phyloP scores from a whole-genome alignment of 495 filamentous ascomycete species.

The Xylaria cubensis region DNA sequence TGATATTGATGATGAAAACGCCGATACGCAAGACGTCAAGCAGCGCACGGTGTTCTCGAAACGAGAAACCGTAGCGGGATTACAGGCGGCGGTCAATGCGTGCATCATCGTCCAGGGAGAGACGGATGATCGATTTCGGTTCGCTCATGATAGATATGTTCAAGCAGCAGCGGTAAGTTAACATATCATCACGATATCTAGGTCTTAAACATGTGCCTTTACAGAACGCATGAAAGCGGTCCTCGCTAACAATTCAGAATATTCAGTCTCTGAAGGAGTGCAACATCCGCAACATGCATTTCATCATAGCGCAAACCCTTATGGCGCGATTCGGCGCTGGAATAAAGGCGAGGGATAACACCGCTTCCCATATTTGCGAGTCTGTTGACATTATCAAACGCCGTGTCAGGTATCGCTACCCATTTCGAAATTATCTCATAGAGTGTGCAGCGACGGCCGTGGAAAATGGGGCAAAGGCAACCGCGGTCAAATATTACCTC shows the following conservation, averaged over 20 bases:
- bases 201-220: background rate
- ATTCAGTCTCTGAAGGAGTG: slow-evolving; percentile 64
- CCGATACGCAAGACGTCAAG: slow-evolving; percentile 1
- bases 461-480: slow-evolving; percentile 79
- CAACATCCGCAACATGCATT: slow-evolving; percentile 82
- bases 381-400: slow-evolving; percentile 73
- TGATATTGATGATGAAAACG: slow-evolving; percentile 37
- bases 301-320: slow-evolving; percentile 78
- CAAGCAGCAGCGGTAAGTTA: slow-evolving; percentile 66
- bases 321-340: slow-evolving; percentile 70
- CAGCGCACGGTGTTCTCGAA: slow-evolving; percentile 40
- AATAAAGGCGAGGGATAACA: slow-evolving; percentile 65
- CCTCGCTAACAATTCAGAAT: slow-evolving; percentile 12
- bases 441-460: slow-evolving; percentile 77
- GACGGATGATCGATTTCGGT: slow-evolving; percentile 77
- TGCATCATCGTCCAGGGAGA: slow-evolving; percentile 78
- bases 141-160: slow-evolving; percentile 83
- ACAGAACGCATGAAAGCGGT: background rate
- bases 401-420: slow-evolving; percentile 61
- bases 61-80: slow-evolving; percentile 69
- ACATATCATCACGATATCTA: background rate
- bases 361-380: slow-evolving; percentile 77
- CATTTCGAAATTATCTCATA: slow-evolving; percentile 75
- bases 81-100: slow-evolving; percentile 78
- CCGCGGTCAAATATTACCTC: slow-evolving; percentile 78